phyloP scores from a whole-genome alignment of 2,329 filamentous ascomycete genomes.

The Epichloe hybrida region DNA sequence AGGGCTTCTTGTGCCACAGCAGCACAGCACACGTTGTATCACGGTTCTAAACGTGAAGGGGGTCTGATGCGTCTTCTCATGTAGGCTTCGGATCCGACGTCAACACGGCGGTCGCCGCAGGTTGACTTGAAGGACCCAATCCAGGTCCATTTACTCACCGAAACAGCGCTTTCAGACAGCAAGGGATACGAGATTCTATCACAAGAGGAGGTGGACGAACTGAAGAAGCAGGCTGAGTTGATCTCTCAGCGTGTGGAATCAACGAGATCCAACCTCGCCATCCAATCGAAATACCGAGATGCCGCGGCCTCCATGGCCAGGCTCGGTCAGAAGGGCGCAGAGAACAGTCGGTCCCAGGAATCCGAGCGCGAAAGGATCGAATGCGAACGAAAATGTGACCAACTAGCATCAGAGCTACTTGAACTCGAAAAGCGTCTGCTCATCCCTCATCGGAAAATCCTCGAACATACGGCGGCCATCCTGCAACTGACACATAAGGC shows the following conservation, averaged over 20 bases:
- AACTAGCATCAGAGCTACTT: slow-evolving; percentile 69
- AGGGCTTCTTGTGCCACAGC: slow-evolving; percentile 13
- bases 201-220: slow-evolving; percentile 76
- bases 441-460: slow-evolving; percentile 58
- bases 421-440: slow-evolving; percentile 64
- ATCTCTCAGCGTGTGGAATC: slow-evolving; percentile 66
- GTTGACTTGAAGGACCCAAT: slow-evolving; percentile 59
- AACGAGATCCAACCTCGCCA: slow-evolving; percentile 65
- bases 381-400: slow-evolving; percentile 72
- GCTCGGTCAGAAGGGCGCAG: slow-evolving; percentile 35
- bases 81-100: background rate
- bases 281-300: slow-evolving; percentile 91
- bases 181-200: slow-evolving; percentile 73
- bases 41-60: background rate
- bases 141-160: slow-evolving; percentile 80
- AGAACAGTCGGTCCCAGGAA: slow-evolving; percentile 37
- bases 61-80: background rate
- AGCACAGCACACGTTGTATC: background rate
- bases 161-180: slow-evolving; percentile 85
- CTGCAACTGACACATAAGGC: slow-evolving; percentile 79
- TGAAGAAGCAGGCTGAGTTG: slow-evolving; percentile 75
- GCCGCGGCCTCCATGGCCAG: slow-evolving; percentile 77
- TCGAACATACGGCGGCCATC: slow-evolving; percentile 87
- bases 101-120: slow-evolving; percentile 26
- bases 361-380: slow-evolving; percentile 62